These are phyloP conservation scores for Nicotiana undulata DNA, from an alignment of 257 asterid genomes.

Conservation along the genomic window DNA sequence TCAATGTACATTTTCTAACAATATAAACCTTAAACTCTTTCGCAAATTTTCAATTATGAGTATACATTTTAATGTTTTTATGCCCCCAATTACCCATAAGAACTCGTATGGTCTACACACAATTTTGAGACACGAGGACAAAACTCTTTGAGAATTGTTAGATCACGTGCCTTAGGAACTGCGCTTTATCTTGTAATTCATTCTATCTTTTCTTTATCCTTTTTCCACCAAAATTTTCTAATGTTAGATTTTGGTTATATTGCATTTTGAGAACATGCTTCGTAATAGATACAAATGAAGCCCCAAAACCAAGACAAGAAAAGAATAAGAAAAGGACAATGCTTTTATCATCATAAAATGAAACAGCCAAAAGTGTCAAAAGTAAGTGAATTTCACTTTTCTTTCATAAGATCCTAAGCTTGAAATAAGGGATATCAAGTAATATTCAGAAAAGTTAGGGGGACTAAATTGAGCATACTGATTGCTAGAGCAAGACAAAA, in stretches of 20 bases:
- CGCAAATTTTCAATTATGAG: neutral
- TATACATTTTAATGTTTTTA: neutral
- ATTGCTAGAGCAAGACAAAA: conserved; percentile 2
- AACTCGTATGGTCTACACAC: neutral
- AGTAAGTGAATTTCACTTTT: neutral
- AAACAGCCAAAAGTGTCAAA: neutral
- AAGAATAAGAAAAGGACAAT: neutral
- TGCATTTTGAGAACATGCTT: neutral
- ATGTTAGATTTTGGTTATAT: neutral
- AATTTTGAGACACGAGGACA: neutral
- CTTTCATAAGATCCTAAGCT: neutral
- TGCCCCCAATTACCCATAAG: conserved; percentile 13
- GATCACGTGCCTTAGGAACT: conserved; percentile 10
- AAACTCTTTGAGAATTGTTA: neutral
- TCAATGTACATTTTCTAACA: too few relatives aligned
- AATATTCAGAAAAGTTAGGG: neutral
- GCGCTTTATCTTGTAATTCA: neutral
- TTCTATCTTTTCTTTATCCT: neutral
- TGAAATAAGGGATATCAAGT: neutral
- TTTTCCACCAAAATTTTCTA: neutral
- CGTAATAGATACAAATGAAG: neutral
- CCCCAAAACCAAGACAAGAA: neutral
- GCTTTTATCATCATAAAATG: neutral
- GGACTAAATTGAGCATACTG: neutral
- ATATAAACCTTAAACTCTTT: neutral